phyloP scores from a whole-genome alignment of 139 green algal species.

The Chlorella sp. region DNA sequence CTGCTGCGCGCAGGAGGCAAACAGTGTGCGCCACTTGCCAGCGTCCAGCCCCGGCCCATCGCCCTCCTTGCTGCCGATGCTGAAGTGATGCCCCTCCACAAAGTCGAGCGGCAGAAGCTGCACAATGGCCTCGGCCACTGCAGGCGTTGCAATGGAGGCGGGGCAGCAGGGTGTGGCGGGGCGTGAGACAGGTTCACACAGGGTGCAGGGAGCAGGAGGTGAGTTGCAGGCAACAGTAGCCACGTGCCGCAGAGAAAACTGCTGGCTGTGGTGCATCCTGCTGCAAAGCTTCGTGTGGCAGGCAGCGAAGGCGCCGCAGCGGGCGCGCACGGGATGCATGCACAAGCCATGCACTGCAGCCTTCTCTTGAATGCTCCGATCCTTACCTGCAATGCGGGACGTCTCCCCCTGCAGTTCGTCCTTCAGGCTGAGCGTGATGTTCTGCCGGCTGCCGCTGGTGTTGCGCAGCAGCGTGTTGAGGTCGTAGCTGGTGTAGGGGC shows the following conservation, averaged over 20 bases:
- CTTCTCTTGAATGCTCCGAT: too few species aligned
- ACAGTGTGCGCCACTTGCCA: slow-evolving; percentile 68
- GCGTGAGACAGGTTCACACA: too few species aligned
- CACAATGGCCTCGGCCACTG: slow-evolving; percentile 76
- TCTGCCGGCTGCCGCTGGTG: slow-evolving; percentile 52
- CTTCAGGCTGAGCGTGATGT: slow-evolving; percentile 58
- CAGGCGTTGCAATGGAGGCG: background rate
- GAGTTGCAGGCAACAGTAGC: too few species aligned
- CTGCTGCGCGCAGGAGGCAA: slow-evolving; percentile 38
- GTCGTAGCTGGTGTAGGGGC: slow-evolving; percentile 98
- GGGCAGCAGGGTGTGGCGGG: too few species aligned
- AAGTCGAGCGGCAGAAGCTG: slow-evolving; percentile 61
- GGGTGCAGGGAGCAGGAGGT: too few species aligned
- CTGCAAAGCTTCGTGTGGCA: too few species aligned
- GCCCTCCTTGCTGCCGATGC: slow-evolving; percentile 67
- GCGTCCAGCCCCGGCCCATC: slow-evolving; percentile 73
- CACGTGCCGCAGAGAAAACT: too few species aligned
- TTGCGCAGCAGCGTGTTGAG: slow-evolving; percentile 96
- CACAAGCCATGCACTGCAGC: too few species aligned
- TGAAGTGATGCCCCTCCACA: slow-evolving; percentile 59
- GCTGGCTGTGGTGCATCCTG: too few species aligned
- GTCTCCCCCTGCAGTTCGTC: slow-evolving; percentile 80
- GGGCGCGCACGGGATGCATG: too few species aligned
- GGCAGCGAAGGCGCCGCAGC: too few species aligned
- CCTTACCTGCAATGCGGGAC: slow-evolving; percentile 77